Evolutionary conservation across 805 yeast species (phyloP), one percentile per base, ranked within the genome.

Genomic region (Cyberlindnera euphorbiiphila): DNA sequence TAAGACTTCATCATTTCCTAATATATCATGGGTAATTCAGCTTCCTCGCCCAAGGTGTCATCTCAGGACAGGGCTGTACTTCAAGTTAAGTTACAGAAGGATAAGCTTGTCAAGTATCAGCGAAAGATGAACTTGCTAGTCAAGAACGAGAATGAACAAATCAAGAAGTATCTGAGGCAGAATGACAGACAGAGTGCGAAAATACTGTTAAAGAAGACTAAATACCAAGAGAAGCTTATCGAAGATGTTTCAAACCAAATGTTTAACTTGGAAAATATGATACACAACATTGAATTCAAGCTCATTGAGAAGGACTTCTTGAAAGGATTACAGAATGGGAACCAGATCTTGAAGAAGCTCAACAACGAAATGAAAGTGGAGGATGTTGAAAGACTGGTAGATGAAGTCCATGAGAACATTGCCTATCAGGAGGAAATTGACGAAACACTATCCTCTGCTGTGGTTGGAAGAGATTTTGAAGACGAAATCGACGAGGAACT

Each of bases 61-160:
- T 70, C 80, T 25, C 89, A 88, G 50, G 98, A 93, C 55, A 75
- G 69, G 53, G 96, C 97, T 0, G 74, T 93, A 9, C 69, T 87
- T 46, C 93, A 89, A 54, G 69, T 93, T 49, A 93, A 93, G 57
- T 66, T 84, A 25, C 97, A 94, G 50, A 69, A 96, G 43, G 98
- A 93, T 61, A 81, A 81, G 46, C 69, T 93, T 16, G 75, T 75
- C 48, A 85, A 82, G 58, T 85, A 88, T 46, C 61, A 68, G 10
- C 58, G 56, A 31, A 74, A 76, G 42, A 72, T 89, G 25, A 65
- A 67, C 20, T 59, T 62, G 0, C 72, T 85, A 4, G 72, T 86
- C 13, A 68, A 66, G 9, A 65, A 74, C 23, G 97, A 93, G 59
- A 68, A 67, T 2, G 65, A 21, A 4, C 47, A 53, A 33, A 51